Evolutionary conservation across 257 asterid genomes (phyloP), one percentile per base, ranked within the genome.

Genomic region (Jacaranda copaia): DNA sequence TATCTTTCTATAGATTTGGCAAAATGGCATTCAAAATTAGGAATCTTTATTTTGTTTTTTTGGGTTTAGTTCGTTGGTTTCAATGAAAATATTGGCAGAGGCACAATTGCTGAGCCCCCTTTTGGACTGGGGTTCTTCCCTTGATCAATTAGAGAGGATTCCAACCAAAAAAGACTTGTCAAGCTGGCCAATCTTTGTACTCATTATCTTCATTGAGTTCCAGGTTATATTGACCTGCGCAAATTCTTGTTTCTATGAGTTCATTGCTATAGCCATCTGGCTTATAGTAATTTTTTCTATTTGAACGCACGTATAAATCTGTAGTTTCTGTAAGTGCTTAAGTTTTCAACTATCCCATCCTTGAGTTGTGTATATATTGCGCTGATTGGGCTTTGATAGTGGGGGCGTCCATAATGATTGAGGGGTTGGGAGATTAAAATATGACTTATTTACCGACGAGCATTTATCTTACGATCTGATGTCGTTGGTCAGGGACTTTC

Each of bases 101-200:
- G 72, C 78, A n/a, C n/a, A n/a, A n/a, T n/a, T n/a, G n/a, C n/a
- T n/a, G n/a, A n/a, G n/a, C n/a, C n/a, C n/a, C n/a, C n/a, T 73
- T 83, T 77, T 77, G 87, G 20, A 80, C 76, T 74, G 83, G 78
- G 87, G 83, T 77, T 79, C 60, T 70, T 62, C 20, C 81, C 39
- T 72, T 60, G 70, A 76, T 36, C 53, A 14, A 49, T 36, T 74
- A 39, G 68, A 69, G 76, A 69, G 13, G 38, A 72, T 57, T 39
- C 18, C 35, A 8, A 38, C 46, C 20, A 18, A 16, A 57, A 25
- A 40, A 70, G 59, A 78, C 42, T 8, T 20, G 55, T 66, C 57
- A 55, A 68, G 74, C 62, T 53, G 78, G 53, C 45, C 55, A 16
- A 71, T 52, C 13, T 73, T 72, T 58, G 71, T 42, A 58, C 53